Evolutionary conservation across 768 basidiomycete species (phyloP).

Genomic region (Asterophora parasitica): DNA sequence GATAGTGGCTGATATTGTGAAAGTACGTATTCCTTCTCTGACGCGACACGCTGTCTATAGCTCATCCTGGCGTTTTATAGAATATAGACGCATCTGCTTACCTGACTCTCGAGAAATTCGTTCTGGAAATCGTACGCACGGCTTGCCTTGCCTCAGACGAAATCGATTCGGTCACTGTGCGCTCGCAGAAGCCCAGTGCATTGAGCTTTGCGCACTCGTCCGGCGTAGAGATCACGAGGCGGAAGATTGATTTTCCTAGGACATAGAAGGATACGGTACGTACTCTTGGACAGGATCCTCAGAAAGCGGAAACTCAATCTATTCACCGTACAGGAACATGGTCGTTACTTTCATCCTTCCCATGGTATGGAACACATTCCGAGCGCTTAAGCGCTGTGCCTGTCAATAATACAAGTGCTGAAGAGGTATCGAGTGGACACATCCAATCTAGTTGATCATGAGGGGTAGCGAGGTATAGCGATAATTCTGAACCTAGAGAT

Average conservation of each 20-base stretch:
- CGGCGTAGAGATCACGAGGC: constrained; percentile 55
- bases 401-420: too few relatives aligned
- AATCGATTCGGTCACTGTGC: constrained; percentile 41
- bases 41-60: not conserved
- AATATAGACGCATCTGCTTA: constrained; percentile 45
- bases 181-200: constrained; percentile 67
- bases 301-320: too few relatives aligned
- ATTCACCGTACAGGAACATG: too few relatives aligned
- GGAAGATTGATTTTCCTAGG: constrained; percentile 20
- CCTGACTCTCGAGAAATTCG: constrained; percentile 60
- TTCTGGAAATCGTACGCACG: constrained; percentile 38
- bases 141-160: constrained; percentile 28
- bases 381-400: too few relatives aligned
- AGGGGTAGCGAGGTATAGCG: too few relatives aligned
- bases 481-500: too few relatives aligned
- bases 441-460: too few relatives aligned
- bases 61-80: constrained; percentile 24
- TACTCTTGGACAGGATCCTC: too few relatives aligned
- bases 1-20: constrained; percentile 30
- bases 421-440: too few relatives aligned
- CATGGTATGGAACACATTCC: too few relatives aligned
- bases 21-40: constrained; percentile 20
- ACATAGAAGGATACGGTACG: too few relatives aligned
- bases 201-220: constrained; percentile 63
- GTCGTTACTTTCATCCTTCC: too few relatives aligned